Conservation (phyloP, 2,329 filamentous ascomycete genomes). For the Dryadomyces quercivorus region DNA sequence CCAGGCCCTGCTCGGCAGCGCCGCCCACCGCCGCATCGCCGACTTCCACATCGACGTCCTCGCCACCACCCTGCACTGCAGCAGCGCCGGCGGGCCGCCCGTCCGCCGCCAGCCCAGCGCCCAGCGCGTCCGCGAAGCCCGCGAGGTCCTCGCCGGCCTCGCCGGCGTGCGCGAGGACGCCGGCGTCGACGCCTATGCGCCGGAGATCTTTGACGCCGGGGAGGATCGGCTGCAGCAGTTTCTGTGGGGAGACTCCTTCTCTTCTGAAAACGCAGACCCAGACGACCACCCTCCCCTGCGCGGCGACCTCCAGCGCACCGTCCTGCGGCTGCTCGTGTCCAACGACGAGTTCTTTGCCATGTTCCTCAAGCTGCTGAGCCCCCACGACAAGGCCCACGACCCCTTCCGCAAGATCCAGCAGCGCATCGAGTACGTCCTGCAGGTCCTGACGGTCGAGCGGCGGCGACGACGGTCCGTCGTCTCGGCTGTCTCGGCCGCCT, state of each 20-base stretch:
- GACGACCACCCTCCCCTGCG: constrained; percentile 19
- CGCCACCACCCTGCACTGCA: constrained; percentile 39
- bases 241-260: constrained; percentile 4
- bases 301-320: constrained; percentile 35
- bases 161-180: constrained; percentile 25
- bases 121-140: constrained; percentile 33
- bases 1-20: constrained; percentile 8
- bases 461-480: not conserved
- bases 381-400: constrained; percentile 31
- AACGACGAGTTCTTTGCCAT: constrained; percentile 43
- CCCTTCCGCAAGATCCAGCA: constrained; percentile 35
- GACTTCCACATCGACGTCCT: constrained; percentile 38
- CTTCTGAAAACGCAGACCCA: no score
- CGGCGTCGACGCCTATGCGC: constrained; percentile 28
- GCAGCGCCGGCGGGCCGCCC: constrained; percentile 20
- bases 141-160: constrained; percentile 38
- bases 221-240: constrained; percentile 6
- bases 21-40: constrained; percentile 31
- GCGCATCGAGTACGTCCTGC: constrained; percentile 33
- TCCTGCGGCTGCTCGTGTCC: constrained; percentile 40
- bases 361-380: constrained; percentile 32
- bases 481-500: not conserved
- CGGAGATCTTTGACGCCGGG: constrained; percentile 28
- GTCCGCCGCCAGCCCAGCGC: constrained; percentile 17
- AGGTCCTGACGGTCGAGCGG: constrained; percentile 26